Base-by-base conservation (phyloP, 345 rosid species). In the Garcia nutans region DNA sequence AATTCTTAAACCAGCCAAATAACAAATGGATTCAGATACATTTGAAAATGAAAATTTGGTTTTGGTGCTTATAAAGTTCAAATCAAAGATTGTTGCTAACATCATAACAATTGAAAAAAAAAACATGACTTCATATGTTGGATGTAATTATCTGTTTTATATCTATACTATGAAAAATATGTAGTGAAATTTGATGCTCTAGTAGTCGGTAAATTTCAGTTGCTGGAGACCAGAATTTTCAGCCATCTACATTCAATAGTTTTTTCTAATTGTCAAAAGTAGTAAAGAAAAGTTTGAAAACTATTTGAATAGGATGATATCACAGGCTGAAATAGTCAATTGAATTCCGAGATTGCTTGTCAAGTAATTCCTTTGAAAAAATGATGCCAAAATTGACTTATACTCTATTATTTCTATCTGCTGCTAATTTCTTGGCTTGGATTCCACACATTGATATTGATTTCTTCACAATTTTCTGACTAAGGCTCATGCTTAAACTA, bases 221-320 rank as follows among this genome's bases (percentile, higher is more conserved):
- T 47, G 6, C 31, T 11, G 31, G 13, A 16, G 24, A 62, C 42
- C 42, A 62, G 42, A 62, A 62, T 24, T 62, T 62, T 47, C 20
- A 62, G 66, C 66, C 4, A 28, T 62, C 66, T 28, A 5, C 31
- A 28, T 62, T 44, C 8, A 31, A 13, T 28, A 62, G 66, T 62
- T 62, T 28, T 24, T 68, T 47, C 57, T 23, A 45, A 47, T 68
- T 68, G 71, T 68, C 57, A 47, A 68, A 22, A 68, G 31, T 49
- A 24, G 1, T 22, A 1, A 3, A 44, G 37, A 24, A 68, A 67
- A 65, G 0, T 37, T 15, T n/a, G 68, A 65, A 65, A 65, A 2
- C 1, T 19, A 37, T 2, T 41, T 19, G 19, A 65, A 62, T 16
- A 41, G 19, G 49, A 37, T 65, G 49, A 33, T 22, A 37, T 0